Evolutionary conservation across 2,329 filamentous ascomycete genomes (phyloP), one percentile per base, ranked within the genome.

Genomic region (Diaporthe longicolla): DNA sequence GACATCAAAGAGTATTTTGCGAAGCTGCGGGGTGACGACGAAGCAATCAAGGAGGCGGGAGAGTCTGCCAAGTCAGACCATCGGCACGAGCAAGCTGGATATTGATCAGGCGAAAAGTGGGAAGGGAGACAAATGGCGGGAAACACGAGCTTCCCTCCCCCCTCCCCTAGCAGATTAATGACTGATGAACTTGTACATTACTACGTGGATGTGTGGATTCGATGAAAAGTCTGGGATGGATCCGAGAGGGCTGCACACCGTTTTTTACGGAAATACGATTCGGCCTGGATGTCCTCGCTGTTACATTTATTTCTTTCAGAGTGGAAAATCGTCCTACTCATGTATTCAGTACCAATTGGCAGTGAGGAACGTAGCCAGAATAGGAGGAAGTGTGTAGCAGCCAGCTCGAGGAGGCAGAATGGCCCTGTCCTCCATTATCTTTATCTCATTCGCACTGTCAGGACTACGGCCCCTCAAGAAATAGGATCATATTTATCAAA

Each of bases 1-100:
- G 95, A 98, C 83, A 97, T 99, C 83, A 99, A 98, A 83, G 91
- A 91, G 2, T 98, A 98, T 82, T 99, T 99, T 88, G 96, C 96
- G 69, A 96, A 97, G 85, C 84, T 99, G 78, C 90, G 97, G 76
- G 97, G 97, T 74, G 97, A 98, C 82, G 94, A 95, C 58, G 86
- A 93, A 78, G 93, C 87, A 0, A 94, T 95, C 73, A 87, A 86
- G 78, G 89, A 91, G 76, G 92, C 92, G 0, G 89, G 88, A 19
- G 87, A 88, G 71, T 86, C 85, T 32, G 89, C 89, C 10, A 84
- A 82, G 54, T 81, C 82, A 7, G 84, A 84, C 73, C 76, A 82
- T 26, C 82, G 88, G 70, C 82, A 81, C 75, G 89, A 90, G 79
- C 88, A 91, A 80, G 85, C 85, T 69, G 89, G 89, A 0, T 90